phyloP scores from a whole-genome alignment of 2,329 filamentous ascomycete genomes.

The Penicillium oxalicum region DNA sequence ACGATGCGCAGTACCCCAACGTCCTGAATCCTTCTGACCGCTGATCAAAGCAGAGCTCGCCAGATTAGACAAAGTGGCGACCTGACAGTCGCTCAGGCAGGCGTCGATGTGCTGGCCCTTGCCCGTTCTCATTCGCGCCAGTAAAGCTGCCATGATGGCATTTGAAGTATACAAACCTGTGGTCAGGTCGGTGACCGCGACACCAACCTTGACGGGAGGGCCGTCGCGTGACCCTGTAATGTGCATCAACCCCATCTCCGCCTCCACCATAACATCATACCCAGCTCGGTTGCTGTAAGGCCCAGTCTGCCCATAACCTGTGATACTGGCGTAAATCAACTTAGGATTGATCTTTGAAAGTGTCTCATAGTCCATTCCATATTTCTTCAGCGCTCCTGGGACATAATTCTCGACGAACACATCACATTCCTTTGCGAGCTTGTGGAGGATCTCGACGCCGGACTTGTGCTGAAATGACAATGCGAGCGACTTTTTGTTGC shows the following conservation, averaged over 20 bases:
- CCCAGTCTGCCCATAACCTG: slow-evolving; percentile 92
- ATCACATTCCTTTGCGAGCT: slow-evolving; percentile 76
- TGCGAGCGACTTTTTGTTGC: slow-evolving; percentile 92
- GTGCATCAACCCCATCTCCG: slow-evolving; percentile 97
- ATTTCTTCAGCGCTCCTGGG: slow-evolving; percentile 82
- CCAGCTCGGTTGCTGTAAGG: slow-evolving; percentile 82
- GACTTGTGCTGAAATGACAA: slow-evolving; percentile 82
- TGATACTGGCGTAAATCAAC: slow-evolving; percentile 92
- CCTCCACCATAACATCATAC: slow-evolving; percentile 99
- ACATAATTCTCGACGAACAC: slow-evolving; percentile 97
- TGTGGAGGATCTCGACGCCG: slow-evolving; percentile 81
- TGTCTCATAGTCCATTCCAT: slow-evolving; percentile 80
- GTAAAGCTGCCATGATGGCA: slow-evolving; percentile 85
- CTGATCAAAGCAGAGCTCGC: slow-evolving; percentile 87
- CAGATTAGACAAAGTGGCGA: slow-evolving; percentile 90
- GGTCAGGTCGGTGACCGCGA: slow-evolving; percentile 92
- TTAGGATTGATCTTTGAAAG: slow-evolving; percentile 74
- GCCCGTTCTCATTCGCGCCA: slow-evolving; percentile 67
- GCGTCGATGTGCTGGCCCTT: slow-evolving; percentile 90
- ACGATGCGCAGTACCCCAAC: slow-evolving; percentile 97
- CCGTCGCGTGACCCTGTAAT: slow-evolving; percentile 87
- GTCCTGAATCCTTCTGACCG: slow-evolving; percentile 75
- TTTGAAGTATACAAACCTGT: slow-evolving; percentile 94
- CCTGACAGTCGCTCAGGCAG: slow-evolving; percentile 86
- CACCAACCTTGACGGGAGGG: slow-evolving; percentile 91